Evolutionary conservation across 345 rosid species (phyloP), one percentile per base, ranked within the genome.

Genomic region (Chamaenerion angustifolium): DNA sequence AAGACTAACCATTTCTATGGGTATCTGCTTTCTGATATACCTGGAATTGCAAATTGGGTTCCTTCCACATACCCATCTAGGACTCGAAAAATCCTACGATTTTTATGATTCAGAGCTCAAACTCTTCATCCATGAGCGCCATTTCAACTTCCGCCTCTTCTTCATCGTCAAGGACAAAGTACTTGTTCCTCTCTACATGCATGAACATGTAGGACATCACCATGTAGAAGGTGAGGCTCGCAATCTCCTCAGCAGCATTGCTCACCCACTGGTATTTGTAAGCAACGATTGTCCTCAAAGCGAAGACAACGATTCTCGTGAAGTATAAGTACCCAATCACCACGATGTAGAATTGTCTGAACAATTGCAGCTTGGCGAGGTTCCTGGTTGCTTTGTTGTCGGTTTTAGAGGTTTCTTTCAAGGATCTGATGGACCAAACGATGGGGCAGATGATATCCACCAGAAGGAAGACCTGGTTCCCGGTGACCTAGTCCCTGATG

Each of bases 181-280:
- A 87, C 62, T 87, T 93, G 45, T 92, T 92, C 76, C 64, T 92
- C 78, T 82, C 96, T 57, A 71, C 71, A 0, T 95, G 98, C 85
- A 88, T 78, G 64, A 92, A 92, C 93, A 87, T 84, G 58, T 80
- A 74, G 64, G 87, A 92, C 75, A 92, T 84, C 16, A 84, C 74
- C 12, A 56, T 46, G 64, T 87, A 92, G 65, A 92, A 92, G 18
- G 64, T 68, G 56, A 92, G 56, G 63, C 89, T 92, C 6, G 89
- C 98, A 12, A 65, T 61, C 77, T 92, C 98, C 76, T 84, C 95
- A n/a, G n/a, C n/a, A n/a, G n/a, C n/a, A n/a, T n/a, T n/a, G n/a
- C n/a, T n/a, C n/a, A n/a, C n/a, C n/a, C n/a, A n/a, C n/a, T n/a
- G n/a, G n/a, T n/a, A n/a, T n/a, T n/a, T n/a, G n/a, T n/a, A n/a